These are phyloP conservation scores for Teratosphaeria zuluensis DNA, from an alignment of 2,329 filamentous ascomycete genomes.

Conservation along the genomic window DNA sequence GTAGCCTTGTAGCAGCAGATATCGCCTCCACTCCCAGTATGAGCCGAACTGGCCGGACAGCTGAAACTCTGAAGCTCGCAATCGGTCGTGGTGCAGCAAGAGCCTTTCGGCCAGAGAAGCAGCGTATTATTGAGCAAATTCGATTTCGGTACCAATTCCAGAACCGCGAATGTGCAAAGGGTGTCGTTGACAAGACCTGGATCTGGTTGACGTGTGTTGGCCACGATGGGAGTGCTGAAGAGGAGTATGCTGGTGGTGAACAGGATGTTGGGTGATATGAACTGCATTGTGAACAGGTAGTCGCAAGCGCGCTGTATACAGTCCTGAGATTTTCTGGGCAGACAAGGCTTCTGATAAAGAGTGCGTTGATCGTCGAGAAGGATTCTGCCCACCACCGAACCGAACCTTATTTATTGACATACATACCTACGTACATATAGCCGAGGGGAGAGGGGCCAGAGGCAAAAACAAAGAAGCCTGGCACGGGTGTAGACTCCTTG, in stretches of 20 bases:
- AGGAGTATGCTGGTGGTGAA: slow-evolving; percentile 24
- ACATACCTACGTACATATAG: no score
- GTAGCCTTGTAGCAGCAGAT: slow-evolving; percentile 9
- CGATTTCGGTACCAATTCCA: slow-evolving; percentile 4
- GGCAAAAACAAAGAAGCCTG: no score
- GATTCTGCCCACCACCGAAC: no score
- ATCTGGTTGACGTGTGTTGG: slow-evolving; percentile 10
- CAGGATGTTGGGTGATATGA: no score
- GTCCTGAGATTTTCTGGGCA: no score
- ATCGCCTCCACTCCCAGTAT: slow-evolving; percentile 6
- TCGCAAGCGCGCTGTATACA: no score
- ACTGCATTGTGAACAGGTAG: no score
- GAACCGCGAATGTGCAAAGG: slow-evolving; percentile 20
- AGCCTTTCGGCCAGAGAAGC: slow-evolving; percentile 7
- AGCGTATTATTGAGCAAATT: slow-evolving; percentile 8
- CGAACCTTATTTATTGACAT: no score
- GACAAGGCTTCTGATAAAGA: no score
- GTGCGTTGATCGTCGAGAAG: no score
- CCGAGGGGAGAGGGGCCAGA: no score
- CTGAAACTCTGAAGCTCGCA: slow-evolving; percentile 7
- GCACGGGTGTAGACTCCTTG: no score
- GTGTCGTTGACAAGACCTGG: slow-evolving; percentile 7
- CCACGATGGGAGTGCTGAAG: slow-evolving; percentile 42
- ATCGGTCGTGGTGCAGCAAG: slow-evolving; percentile 10
- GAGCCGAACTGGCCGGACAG: slow-evolving; percentile 5